Conservation (phyloP, 139 green algal genomes). For the Pseudopediastrum boryanum region DNA sequence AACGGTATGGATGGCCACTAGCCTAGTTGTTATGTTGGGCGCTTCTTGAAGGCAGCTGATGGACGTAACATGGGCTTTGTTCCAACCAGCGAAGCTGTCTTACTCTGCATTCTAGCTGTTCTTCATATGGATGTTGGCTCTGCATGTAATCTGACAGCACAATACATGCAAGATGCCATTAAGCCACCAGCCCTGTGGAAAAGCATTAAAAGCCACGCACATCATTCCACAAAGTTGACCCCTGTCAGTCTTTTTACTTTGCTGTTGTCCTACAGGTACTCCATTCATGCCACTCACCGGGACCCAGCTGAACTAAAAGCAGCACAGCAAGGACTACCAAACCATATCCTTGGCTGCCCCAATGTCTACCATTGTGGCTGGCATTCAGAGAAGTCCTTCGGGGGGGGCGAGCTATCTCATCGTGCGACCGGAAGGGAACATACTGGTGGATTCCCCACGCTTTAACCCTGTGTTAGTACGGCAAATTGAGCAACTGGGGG, state of each 20-base stretch:
- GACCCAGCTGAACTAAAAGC: constrained; percentile 53
- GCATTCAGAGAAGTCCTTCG: constrained; percentile 67
- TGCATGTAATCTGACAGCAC: too few relatives aligned
- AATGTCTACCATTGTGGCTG: constrained; percentile 67
- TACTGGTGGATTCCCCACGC: constrained; percentile 78
- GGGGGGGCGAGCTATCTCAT: constrained; percentile 71
- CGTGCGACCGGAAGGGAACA: constrained; percentile 64
- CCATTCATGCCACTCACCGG: constrained; percentile 66
- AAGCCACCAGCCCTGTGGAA: too few relatives aligned
- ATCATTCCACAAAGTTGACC: too few relatives aligned
- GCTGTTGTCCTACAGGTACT: constrained; percentile 72
- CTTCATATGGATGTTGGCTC: too few relatives aligned
- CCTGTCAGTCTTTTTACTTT: too few relatives aligned
- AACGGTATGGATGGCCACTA: too few relatives aligned
- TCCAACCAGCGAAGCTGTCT: too few relatives aligned
- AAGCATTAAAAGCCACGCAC: too few relatives aligned
- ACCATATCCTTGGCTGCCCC: constrained; percentile 45
- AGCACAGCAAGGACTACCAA: constrained; percentile 62
- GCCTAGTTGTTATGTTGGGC: not conserved
- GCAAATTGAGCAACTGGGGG: constrained; percentile 68
- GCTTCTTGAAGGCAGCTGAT: too few relatives aligned
- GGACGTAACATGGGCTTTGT: too few relatives aligned
- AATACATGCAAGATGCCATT: too few relatives aligned
- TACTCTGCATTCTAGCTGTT: too few relatives aligned
- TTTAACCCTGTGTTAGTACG: constrained; percentile 72